phyloP scores from a whole-genome alignment of 2,329 filamentous ascomycete genomes.

The Epichloe coenophiala region DNA sequence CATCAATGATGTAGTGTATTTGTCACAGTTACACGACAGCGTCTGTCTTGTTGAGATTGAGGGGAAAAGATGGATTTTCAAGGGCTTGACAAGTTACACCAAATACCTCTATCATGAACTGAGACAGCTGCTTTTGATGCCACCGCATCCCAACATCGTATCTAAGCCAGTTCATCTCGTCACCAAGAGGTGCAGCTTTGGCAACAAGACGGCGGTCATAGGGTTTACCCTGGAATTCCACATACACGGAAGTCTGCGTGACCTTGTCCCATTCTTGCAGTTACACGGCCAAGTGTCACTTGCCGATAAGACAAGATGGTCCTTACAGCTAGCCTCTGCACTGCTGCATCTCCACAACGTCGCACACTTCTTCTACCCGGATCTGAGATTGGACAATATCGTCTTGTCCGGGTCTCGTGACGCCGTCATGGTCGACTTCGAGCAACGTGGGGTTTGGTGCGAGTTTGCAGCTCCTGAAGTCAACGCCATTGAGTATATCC shows the following conservation, averaged over 20 bases:
- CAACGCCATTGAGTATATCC: constrained; percentile 44
- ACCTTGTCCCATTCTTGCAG: constrained; percentile 37
- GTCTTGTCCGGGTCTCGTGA: constrained; percentile 34
- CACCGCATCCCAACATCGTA: constrained; percentile 39
- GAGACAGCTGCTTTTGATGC: constrained; percentile 37
- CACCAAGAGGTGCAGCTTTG: constrained; percentile 42
- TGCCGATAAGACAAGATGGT: constrained; percentile 38
- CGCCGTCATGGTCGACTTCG: constrained; percentile 46
- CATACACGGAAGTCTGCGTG: constrained; percentile 38
- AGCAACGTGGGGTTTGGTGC: constrained; percentile 50
- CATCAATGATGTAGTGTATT: constrained; percentile 34
- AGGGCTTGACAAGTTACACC: constrained; percentile 41
- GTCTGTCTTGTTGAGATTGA: constrained; percentile 38
- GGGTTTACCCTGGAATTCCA: constrained; percentile 46
- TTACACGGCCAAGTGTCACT: constrained; percentile 29
- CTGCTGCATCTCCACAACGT: constrained; percentile 34
- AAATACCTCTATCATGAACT: constrained; percentile 52
- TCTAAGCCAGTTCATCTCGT: constrained; percentile 38
- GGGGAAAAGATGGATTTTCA: constrained; percentile 36
- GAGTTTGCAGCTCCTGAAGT: constrained; percentile 48
- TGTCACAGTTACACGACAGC: constrained; percentile 44
- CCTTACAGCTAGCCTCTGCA: constrained; percentile 36
- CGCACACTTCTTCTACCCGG: constrained; percentile 39
- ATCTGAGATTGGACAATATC: constrained; percentile 46
- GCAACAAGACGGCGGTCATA: constrained; percentile 38